Percentiles rank a stretch among this genome's conserved stretches.
phyloP scores from a whole-genome alignment of 164 flowering plant genomes.

The Kalanchoe fedtschenkoi region DNA sequence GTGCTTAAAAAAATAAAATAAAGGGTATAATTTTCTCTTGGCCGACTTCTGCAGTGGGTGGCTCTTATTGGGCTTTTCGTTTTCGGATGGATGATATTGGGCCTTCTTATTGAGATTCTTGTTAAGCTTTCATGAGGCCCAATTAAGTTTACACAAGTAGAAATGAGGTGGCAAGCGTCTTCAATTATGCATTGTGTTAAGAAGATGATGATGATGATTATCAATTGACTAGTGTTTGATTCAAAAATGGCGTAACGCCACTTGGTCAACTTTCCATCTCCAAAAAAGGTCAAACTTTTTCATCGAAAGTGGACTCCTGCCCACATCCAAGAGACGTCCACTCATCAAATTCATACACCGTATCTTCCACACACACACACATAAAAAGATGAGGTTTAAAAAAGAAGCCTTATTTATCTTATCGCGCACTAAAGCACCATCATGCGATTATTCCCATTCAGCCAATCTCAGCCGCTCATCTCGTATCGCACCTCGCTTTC shows the following conservation, averaged over 20 bases:
- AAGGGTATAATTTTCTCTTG: too few species aligned
- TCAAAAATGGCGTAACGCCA: neutral
- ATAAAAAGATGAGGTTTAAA: neutral
- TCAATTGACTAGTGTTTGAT: neutral
- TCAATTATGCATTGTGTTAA: too few species aligned
- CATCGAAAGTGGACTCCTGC: neutral
- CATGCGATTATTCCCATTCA: neutral
- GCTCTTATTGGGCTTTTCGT: too few species aligned
- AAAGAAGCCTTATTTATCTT: neutral
- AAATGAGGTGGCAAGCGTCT: too few species aligned
- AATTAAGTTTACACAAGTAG: too few species aligned
- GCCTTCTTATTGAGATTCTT: too few species aligned
- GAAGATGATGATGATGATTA: neutral
- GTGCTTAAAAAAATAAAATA: too few species aligned
- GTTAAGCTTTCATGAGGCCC: too few species aligned
- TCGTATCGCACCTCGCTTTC: neutral
- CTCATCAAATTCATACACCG: neutral
- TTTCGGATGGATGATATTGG: too few species aligned
- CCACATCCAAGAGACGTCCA: slow-evolving; percentile 3
- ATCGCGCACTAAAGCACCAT: neutral
- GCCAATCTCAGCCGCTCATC: neutral
- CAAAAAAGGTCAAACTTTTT: neutral
- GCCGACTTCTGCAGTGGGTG: too few species aligned
- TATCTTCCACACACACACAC: slow-evolving; percentile 4
- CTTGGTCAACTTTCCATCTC: neutral